Evolutionary conservation across 1,284 basidiomycete species (phyloP).

Genomic region (Trametes polyzona): DNA sequence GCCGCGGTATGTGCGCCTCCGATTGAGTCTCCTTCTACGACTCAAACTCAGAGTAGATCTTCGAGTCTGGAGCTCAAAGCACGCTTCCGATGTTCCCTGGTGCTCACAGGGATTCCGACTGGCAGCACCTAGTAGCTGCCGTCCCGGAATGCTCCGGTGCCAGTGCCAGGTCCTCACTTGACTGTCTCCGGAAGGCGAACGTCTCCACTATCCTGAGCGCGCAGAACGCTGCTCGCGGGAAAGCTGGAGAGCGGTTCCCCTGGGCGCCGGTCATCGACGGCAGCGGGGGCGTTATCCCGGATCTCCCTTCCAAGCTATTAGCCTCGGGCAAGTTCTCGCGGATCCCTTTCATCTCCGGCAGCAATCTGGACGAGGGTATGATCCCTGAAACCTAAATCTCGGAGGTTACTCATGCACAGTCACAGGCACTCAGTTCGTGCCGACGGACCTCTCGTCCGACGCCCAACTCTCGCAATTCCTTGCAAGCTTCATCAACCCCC

Average conservation of each 20-base stretch:
- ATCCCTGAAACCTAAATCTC: too few species aligned
- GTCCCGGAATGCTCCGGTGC: slow-evolving; percentile 14
- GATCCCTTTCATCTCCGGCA: slow-evolving; percentile 25
- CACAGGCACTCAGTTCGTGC: slow-evolving; percentile 4
- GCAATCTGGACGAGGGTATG: slow-evolving; percentile 22
- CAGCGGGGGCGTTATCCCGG: slow-evolving; percentile 15
- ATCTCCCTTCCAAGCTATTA: slow-evolving; percentile 21
- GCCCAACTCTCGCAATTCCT: slow-evolving; percentile 30
- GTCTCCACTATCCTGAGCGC: slow-evolving; percentile 4
- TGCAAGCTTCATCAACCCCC: slow-evolving; percentile 25
- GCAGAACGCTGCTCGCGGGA: background rate
- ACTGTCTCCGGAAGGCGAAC: slow-evolving; percentile 5
- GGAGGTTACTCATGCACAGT: background rate
- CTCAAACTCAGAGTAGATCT: slow-evolving; percentile 1
- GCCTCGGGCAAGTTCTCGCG: slow-evolving; percentile 20
- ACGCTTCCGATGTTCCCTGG: slow-evolving; percentile 15
- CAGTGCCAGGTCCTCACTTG: background rate
- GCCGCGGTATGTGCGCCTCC: slow-evolving; percentile 42
- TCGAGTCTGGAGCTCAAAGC: slow-evolving; percentile 21
- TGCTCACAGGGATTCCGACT: slow-evolving; percentile 10
- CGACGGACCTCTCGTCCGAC: slow-evolving; percentile 33
- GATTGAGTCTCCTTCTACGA: too few species aligned
- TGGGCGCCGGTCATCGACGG: slow-evolving; percentile 25
- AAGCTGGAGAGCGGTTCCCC: slow-evolving; percentile 12
- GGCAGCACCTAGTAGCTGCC: slow-evolving; percentile 15